Conservation (phyloP, 495 filamentous ascomycete genomes). For the Xylaria scruposa region DNA sequence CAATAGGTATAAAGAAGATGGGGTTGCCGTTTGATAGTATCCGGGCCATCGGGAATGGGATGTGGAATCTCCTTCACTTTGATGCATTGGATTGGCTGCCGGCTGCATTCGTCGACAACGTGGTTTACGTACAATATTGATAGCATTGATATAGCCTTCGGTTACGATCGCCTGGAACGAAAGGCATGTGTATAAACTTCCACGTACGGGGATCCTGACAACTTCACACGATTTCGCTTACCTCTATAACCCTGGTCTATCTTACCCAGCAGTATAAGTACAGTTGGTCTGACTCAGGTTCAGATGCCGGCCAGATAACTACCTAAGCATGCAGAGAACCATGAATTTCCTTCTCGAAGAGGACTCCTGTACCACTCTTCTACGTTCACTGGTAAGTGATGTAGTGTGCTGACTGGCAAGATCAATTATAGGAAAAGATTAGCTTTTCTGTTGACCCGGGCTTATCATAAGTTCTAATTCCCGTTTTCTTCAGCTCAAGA, state of each 20-base stretch:
- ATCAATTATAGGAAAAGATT: background rate
- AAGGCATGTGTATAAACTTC: too few species aligned
- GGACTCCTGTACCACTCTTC: background rate
- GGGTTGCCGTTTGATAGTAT: background rate
- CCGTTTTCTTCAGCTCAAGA: background rate
- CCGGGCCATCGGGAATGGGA: background rate
- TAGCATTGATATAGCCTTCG: background rate
- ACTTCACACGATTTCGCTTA: background rate
- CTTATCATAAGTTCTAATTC: background rate
- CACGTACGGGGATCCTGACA: too few species aligned
- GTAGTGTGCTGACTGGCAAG: background rate
- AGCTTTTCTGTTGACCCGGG: background rate
- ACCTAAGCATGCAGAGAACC: background rate
- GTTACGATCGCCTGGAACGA: too few species aligned
- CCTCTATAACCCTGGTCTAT: background rate
- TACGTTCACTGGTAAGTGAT: background rate
- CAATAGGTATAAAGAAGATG: background rate
- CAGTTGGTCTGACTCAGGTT: conserved; percentile 14
- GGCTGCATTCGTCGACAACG: background rate
- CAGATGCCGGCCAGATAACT: background rate
- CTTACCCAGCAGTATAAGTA: background rate
- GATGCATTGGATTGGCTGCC: conserved; percentile 1
- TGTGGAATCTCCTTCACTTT: background rate
- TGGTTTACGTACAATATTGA: background rate
- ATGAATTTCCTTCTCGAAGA: background rate